phyloP scores from a whole-genome alignment of 2,329 filamentous ascomycete species.

The Beauveria varroae region DNA sequence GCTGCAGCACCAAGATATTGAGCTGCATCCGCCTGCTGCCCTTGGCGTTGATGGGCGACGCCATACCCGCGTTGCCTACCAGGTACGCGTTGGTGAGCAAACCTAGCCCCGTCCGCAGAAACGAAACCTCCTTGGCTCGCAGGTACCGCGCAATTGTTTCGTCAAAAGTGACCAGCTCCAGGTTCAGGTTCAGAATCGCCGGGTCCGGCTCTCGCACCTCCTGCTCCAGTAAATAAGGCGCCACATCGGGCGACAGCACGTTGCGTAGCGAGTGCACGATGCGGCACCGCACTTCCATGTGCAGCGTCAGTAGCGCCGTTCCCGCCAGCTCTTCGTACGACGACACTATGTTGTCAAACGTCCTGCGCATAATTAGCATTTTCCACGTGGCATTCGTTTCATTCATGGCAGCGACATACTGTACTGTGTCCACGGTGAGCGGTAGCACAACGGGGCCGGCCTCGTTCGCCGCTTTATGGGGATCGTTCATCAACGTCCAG shows the following conservation, averaged over 20 bases:
- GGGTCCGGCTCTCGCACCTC: constrained; percentile 72
- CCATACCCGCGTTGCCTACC: constrained; percentile 60
- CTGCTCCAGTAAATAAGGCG: constrained; percentile 59
- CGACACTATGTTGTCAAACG: constrained; percentile 79
- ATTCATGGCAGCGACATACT: constrained; percentile 44
- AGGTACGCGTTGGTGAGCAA: constrained; percentile 73
- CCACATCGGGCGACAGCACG: constrained; percentile 52
- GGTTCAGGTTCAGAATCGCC: constrained; percentile 74
- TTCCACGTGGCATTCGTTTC: neutral
- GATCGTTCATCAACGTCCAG: constrained; percentile 74
- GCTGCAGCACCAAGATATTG: constrained; percentile 90
- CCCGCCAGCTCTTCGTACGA: constrained; percentile 76
- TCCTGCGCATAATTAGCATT: constrained; percentile 35
- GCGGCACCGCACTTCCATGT: constrained; percentile 81
- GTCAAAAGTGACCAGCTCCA: constrained; percentile 79
- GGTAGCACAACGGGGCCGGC: constrained; percentile 71
- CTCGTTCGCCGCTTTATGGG: constrained; percentile 50
- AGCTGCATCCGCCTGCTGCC: constrained; percentile 85
- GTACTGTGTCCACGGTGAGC: constrained; percentile 76
- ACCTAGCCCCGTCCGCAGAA: constrained; percentile 70
- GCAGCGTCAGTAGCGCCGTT: constrained; percentile 74
- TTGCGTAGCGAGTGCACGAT: constrained; percentile 70
- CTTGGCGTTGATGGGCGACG: constrained; percentile 74
- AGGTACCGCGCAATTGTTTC: constrained; percentile 71
- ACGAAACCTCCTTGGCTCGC: constrained; percentile 60